Evolutionary conservation across 2,329 filamentous ascomycete genomes (phyloP).

Genomic region (Periconia macrospinosa): DNA sequence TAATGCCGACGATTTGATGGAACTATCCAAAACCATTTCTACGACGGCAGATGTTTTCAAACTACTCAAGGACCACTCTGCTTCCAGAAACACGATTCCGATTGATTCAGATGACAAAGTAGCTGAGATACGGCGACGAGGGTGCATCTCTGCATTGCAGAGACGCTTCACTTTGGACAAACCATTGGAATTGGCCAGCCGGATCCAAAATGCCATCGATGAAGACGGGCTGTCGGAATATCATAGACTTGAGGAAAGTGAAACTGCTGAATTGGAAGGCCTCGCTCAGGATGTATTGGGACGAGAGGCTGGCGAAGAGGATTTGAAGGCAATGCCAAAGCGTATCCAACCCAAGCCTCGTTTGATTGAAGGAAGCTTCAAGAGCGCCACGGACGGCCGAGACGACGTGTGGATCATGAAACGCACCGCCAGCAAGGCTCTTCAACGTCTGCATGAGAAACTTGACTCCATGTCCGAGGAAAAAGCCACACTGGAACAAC

Average conservation of each 20-base stretch:
- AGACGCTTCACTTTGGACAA: constrained; percentile 66
- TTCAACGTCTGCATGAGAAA: constrained; percentile 69
- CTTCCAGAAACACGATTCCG: constrained; percentile 18
- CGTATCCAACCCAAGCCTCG: constrained; percentile 40
- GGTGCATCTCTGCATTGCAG: constrained; percentile 48
- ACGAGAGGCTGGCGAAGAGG: constrained; percentile 64
- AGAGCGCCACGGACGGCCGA: constrained; percentile 38
- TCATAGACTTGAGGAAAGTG: constrained; percentile 74
- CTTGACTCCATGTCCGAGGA: constrained; percentile 63
- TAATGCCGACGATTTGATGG: constrained; percentile 88
- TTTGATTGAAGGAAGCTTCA: constrained; percentile 33
- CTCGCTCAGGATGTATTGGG: constrained; percentile 73
- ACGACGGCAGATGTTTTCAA: constrained; percentile 68
- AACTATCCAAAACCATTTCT: constrained; percentile 77
- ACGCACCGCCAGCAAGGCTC: constrained; percentile 64
- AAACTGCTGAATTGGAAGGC: constrained; percentile 69
- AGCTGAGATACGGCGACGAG: constrained; percentile 20
- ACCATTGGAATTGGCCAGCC: constrained; percentile 68
- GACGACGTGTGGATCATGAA: constrained; percentile 67
- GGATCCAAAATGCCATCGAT: constrained; percentile 80
- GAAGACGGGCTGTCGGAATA: constrained; percentile 85
- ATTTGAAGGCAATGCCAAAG: constrained; percentile 47
- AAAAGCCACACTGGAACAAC: constrained; percentile 62
- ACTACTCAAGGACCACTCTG: constrained; percentile 25
- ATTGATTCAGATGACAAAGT: constrained; percentile 6